Evolutionary conservation across 441 rosid genomes (phyloP).

Genomic region (Heliophila coronopifolia): DNA sequence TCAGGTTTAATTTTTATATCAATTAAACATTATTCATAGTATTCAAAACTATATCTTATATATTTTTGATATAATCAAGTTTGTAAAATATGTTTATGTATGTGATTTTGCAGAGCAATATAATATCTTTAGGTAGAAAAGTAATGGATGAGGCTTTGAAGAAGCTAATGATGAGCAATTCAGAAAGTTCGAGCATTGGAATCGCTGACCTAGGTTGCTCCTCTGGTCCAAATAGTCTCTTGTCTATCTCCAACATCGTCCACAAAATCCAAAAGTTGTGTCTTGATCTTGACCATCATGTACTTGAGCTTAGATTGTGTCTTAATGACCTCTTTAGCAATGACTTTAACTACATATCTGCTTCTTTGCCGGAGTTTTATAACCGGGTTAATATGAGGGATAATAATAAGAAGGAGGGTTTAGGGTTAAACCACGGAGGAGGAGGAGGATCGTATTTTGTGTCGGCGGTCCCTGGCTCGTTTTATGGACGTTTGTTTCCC

Average conservation of each 20-base stretch:
- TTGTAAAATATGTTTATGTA: too few species aligned
- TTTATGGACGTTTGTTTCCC: slow-evolving; percentile 68
- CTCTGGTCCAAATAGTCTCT: slow-evolving; percentile 62
- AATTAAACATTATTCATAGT: too few species aligned
- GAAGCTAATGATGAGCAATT: slow-evolving; percentile 26
- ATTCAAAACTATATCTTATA: too few species aligned
- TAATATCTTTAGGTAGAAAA: slow-evolving; percentile 42
- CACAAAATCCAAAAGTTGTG: slow-evolving; percentile 32
- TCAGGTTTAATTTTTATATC: too few species aligned
- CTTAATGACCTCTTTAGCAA: slow-evolving; percentile 65
- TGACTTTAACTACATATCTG: slow-evolving; percentile 57
- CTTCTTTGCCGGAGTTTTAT: slow-evolving; percentile 43
- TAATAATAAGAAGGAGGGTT: slow-evolving; percentile 25
- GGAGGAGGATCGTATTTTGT: slow-evolving; percentile 40
- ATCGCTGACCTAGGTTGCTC: slow-evolving; percentile 80
- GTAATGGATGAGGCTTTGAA: slow-evolving; percentile 44
- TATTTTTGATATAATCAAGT: too few species aligned
- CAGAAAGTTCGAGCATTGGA: slow-evolving; percentile 36
- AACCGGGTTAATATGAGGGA: slow-evolving; percentile 22
- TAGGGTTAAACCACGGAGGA: slow-evolving; percentile 23
- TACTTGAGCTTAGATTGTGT: slow-evolving; percentile 46
- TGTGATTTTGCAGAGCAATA: slow-evolving; percentile 35
- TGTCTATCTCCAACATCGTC: slow-evolving; percentile 39
- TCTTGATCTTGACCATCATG: slow-evolving; percentile 15
- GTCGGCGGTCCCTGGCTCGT: slow-evolving; percentile 58